Base-by-base conservation (phyloP, 1,284 basidiomycete genomes). In the Volvariella surrecta region DNA sequence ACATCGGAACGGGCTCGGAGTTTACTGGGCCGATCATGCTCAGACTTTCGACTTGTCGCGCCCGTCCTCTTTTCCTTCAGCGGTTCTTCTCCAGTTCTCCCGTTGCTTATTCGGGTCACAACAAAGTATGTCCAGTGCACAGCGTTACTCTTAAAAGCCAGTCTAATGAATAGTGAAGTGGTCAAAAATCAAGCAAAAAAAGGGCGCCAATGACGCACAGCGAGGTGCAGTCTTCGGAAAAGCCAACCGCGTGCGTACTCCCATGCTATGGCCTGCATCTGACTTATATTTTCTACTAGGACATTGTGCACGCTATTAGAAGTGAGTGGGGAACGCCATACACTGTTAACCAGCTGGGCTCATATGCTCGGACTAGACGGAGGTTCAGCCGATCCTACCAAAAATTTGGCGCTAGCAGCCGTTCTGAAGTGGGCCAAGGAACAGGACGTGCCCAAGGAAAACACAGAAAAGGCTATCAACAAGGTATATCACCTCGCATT, bases 171-270 rank as follows among this genome's bases (percentile, higher is more conserved):
- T 38, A 44, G 43, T 45, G 13, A 46, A 87, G 81, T 92, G 89
- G 89, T 88, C 87, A 2, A 92, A 92, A 70, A 91, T 92, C 58
- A 82, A 88, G 58, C 76, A 87, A 48, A 76, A 73, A 54, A 92
- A 92, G 55, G 88, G 84, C 9, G 68, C 70, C 2, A 81, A 74
- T 43, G 89, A 92, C 57, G 67, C 70, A 2, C 74, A 78, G 54
- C 82, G 78, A 56, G 76, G 81, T 38, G 64, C 67, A 24, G 47
- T 81, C 9, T 86, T 79, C 44, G 70, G 73, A 32, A 77, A 70
- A 52, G 70, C 79, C 3, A 74, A 68, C 46, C 69, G 71, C 48
- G 86, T 87, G 57, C 47, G 79, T 56, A 31, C 9, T 24, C 18
- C 28, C 8, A 21, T n/a, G 4, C 44, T 40, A 39, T 32, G 10